Conservation (phyloP, 75 land plant species). For the Pinus albicaulis region DNA sequence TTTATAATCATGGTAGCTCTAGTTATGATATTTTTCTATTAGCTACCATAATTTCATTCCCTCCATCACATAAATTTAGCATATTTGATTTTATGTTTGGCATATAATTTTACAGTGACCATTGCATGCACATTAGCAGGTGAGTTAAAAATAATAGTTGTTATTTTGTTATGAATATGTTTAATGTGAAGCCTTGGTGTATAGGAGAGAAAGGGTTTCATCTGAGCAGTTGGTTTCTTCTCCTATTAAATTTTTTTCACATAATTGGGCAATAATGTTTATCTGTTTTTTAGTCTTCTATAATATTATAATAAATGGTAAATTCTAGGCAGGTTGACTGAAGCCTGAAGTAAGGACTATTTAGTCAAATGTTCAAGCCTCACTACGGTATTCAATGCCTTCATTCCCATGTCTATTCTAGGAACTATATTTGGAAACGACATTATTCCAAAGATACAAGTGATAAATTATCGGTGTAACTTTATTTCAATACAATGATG, state of each 20-base stretch:
- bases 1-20: slow-evolving; percentile 68
- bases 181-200: no score
- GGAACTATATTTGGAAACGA: slow-evolving; percentile 77
- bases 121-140: slow-evolving; percentile 63
- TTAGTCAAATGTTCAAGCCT: slow-evolving; percentile 34
- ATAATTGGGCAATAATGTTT: no score
- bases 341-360: slow-evolving; percentile 72
- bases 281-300: no score
- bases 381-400: slow-evolving; percentile 47
- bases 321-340: slow-evolving; percentile 37
- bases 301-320: no score
- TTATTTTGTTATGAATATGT: no score
- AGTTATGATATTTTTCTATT: slow-evolving; percentile 71
- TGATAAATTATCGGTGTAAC: no score
- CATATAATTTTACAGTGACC: slow-evolving; percentile 62
- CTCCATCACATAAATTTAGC: slow-evolving; percentile 72
- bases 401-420: slow-evolving; percentile 76
- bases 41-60: slow-evolving; percentile 88
- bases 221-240: no score
- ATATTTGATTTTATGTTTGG: slow-evolving; percentile 74
- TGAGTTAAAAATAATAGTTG: no score
- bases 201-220: no score
- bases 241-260: no score
- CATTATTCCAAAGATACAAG: slow-evolving; percentile 73
- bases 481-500: no score